Base-by-base conservation (phyloP, 352 stramenopile genomes). In the Pythium rhizo-oryzae region DNA sequence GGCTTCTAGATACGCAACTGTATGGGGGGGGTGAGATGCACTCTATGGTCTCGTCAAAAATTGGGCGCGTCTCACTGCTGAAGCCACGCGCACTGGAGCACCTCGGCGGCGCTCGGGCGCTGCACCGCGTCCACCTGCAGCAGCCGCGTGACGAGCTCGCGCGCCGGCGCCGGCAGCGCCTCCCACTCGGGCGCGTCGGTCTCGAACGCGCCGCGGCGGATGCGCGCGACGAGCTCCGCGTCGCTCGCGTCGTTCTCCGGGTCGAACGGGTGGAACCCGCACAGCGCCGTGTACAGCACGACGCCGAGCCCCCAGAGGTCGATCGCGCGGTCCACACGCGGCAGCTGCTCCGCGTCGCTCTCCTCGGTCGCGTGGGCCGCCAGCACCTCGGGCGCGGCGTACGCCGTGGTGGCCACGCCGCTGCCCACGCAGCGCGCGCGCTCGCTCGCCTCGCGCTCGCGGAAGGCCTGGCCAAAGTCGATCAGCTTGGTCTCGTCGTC, bases 391-490 rank as follows among this genome's bases (percentile, higher is more conserved):
- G 74, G 74, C 2, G 74, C 64, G 0, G 74, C 67, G 56, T 81
- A 81, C 56, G 71, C 74, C 8, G 74, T 58, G 3, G 74, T 81
- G 35, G 66, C 70, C 18, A 72, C 69, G 25, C 74, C 74, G 53
- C 73, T 72, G 57, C 65, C 62, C 5, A 70, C 24, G 24, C 46
- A 70, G 6, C 65, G 70, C 49, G 19, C n/a, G 33, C 71, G 67
- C 47, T 78, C 67, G 18, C n/a, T 41, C 23, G 43, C 24, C 13
- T 59, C 57, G 46, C 70, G 49, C n/a, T 67, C 65, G 16, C 65
- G 70, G 53, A 76, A 76, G n/a, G 82, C 85, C 24, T 98, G 76
- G 9, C 79, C 79, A 67, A 87, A 87, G 62, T 87, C 79, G 23
- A 84, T 82, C 25, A 87, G 74, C 39, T 80, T 80, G 13, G 98